Evolutionary conservation across 495 filamentous ascomycete species (phyloP).

Genomic region (Daldinia decipiens): DNA sequence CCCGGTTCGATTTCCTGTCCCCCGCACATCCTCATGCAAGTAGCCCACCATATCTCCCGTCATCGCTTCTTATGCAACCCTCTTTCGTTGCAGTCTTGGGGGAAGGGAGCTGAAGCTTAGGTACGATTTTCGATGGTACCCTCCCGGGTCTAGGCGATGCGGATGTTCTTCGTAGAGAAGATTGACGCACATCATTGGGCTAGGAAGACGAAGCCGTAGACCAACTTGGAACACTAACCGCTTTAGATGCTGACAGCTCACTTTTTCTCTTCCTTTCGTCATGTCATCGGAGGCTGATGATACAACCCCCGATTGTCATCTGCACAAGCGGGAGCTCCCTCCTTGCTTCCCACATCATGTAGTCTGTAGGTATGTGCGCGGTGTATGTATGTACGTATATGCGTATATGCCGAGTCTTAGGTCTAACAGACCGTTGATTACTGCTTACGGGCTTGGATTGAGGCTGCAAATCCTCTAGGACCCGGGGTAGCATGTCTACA

Average conservation of each 20-base stretch:
- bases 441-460: constrained; percentile 38
- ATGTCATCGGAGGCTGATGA: constrained; percentile 45
- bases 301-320: constrained; percentile 43
- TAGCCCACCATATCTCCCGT: constrained; percentile 45
- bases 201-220: constrained; percentile 12
- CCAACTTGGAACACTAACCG: constrained; percentile 31
- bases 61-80: constrained; percentile 47
- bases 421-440: constrained; percentile 24
- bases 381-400: not conserved
- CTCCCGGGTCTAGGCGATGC: constrained; percentile 19
- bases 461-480: constrained; percentile 40
- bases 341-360: constrained; percentile 29
- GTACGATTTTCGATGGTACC: not conserved
- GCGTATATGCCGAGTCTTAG: constrained; percentile 37
- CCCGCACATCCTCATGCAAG: constrained; percentile 50
- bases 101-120: constrained; percentile 25
- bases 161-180: constrained; percentile 23
- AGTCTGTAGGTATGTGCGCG: not conserved
- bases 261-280: constrained; percentile 21
- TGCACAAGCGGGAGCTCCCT: constrained; percentile 45
- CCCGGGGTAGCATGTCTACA: constrained; percentile 22
- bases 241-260: constrained; percentile 41
- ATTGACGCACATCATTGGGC: constrained; percentile 43
- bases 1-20: constrained; percentile 48
- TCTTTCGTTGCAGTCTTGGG: constrained; percentile 24